phyloP scores from a whole-genome alignment of 768 basidiomycete species.

The Suillus variegatus region DNA sequence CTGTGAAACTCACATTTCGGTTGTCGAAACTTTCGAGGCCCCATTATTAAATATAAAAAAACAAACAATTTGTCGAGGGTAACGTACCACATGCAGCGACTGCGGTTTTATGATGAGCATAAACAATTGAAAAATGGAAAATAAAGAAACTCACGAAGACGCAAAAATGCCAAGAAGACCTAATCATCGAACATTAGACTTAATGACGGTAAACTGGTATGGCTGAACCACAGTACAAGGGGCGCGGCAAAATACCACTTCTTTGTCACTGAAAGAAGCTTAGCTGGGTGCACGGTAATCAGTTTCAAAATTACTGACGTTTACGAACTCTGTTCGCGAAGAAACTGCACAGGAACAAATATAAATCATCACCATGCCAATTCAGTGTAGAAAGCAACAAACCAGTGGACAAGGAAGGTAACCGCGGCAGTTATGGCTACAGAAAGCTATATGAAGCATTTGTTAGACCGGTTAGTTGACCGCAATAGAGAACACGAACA shows the following conservation, averaged over 20 bases:
- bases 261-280: constrained; percentile 28
- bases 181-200: background rate
- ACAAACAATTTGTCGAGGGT: background rate
- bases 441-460: constrained; percentile 24
- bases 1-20: constrained; percentile 28
- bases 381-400: background rate
- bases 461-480: background rate
- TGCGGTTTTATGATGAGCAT: constrained; percentile 6
- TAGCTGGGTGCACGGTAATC: background rate
- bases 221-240: constrained; percentile 19
- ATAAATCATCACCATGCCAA: background rate
- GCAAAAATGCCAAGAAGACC: constrained; percentile 34
- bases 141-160: constrained; percentile 27
- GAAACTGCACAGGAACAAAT: constrained; percentile 19
- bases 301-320: constrained; percentile 21
- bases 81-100: constrained; percentile 33
- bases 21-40: constrained; percentile 26
- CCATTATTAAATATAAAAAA: background rate
- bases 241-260: constrained; percentile 33
- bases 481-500: constrained; percentile 9
- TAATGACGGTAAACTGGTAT: background rate
- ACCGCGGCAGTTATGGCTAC: constrained; percentile 31
- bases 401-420: constrained; percentile 38
- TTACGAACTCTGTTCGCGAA: constrained; percentile 36
- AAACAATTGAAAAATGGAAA: background rate